These are phyloP conservation scores for Gnomoniopsis smithogilvyi DNA, from an alignment of 2,329 filamentous ascomycete species.

Conservation along the genomic window DNA sequence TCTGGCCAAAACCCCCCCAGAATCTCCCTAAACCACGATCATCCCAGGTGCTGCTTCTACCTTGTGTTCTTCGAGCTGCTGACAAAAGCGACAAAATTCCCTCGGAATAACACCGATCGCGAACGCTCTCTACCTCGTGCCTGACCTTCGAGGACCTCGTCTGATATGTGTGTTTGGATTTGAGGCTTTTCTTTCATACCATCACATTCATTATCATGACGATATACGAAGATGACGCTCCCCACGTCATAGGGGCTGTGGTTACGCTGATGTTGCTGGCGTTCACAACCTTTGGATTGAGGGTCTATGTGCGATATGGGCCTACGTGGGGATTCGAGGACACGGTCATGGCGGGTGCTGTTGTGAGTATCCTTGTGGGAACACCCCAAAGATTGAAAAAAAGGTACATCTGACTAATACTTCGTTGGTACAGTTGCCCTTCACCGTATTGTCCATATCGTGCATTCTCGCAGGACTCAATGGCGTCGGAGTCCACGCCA, in stretches of 20 bases:
- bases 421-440: constrained; percentile 4
- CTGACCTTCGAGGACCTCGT: not conserved
- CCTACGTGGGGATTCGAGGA: constrained; percentile 15
- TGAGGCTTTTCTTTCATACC: not conserved
- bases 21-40: no score
- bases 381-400: not conserved
- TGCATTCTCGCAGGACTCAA: constrained; percentile 13
- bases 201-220: constrained; percentile 1
- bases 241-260: constrained; percentile 8
- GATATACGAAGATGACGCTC: constrained; percentile 13
- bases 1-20: no score
- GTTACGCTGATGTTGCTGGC: constrained; percentile 5
- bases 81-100: no score
- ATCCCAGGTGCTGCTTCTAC: no score
- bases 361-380: constrained; percentile 1
- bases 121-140: not conserved
- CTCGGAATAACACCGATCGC: not conserved
- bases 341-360: constrained; percentile 10
- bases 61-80: no score
- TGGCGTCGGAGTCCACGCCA: constrained; percentile 8
- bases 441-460: constrained; percentile 8
- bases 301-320: constrained; percentile 9
- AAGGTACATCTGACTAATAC: not conserved
- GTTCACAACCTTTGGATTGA: constrained; percentile 4
- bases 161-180: not conserved